Conservation (phyloP, 257 asterid genomes). For the Ophiorrhiza pumila region DNA sequence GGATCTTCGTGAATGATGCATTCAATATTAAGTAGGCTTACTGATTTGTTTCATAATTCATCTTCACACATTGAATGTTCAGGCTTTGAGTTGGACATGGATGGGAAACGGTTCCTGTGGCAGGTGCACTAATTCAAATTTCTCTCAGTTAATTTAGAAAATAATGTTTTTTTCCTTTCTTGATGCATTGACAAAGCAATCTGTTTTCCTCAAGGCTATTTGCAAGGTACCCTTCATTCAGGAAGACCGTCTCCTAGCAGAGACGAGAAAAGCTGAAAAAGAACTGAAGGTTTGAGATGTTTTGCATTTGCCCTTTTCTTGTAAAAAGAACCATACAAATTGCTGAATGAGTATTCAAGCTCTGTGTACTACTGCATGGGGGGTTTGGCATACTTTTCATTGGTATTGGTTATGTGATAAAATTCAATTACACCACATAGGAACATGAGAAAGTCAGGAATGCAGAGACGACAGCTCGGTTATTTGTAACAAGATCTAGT, state of each 20-base stretch:
- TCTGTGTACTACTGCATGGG: background rate
- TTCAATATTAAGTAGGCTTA: background rate
- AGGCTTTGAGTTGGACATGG: slow-evolving; percentile 48
- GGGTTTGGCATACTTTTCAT: background rate
- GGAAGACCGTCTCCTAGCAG: slow-evolving; percentile 44
- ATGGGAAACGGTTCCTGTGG: slow-evolving; percentile 58
- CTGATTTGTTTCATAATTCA: background rate
- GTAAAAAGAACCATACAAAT: too few species aligned
- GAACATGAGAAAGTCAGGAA: slow-evolving; percentile 19
- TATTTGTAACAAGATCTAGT: slow-evolving; percentile 13
- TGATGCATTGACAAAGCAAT: background rate
- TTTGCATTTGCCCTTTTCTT: background rate
- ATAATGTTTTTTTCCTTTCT: background rate
- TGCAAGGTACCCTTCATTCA: slow-evolving; percentile 58
- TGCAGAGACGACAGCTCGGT: background rate
- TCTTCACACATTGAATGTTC: background rate
- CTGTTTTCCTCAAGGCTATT: slow-evolving; percentile 33
- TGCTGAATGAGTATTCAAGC: background rate
- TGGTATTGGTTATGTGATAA: background rate
- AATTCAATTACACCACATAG: background rate
- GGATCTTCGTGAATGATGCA: background rate
- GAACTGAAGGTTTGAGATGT: slow-evolving; percentile 35
- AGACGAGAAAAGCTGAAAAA: slow-evolving; percentile 37
- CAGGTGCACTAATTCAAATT: slow-evolving; percentile 33
- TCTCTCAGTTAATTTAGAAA: background rate